Evolutionary conservation across 805 yeast genomes (phyloP).

Genomic region (Saccharomycopsis malanga): DNA sequence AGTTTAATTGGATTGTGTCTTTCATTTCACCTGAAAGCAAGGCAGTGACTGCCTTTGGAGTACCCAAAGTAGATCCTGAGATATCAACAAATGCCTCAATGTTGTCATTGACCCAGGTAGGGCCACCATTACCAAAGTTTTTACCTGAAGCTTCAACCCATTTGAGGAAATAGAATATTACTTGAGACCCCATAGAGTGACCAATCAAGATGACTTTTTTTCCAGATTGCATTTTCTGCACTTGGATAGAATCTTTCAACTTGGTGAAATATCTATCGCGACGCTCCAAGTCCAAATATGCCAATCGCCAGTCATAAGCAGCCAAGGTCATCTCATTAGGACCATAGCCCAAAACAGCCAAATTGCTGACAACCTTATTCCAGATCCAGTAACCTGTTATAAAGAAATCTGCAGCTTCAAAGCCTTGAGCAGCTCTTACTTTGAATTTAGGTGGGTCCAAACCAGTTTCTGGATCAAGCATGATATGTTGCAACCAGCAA

Average conservation of each 20-base stretch:
- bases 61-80: conserved; percentile 85
- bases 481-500: conserved; percentile 91
- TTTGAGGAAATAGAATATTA: conserved; percentile 79
- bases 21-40: conserved; percentile 96
- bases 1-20: conserved; percentile 91
- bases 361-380: conserved; percentile 90
- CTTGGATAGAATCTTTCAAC: conserved; percentile 67
- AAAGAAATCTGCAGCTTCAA: conserved; percentile 94
- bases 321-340: conserved; percentile 88
- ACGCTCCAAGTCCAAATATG: conserved; percentile 79
- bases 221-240: conserved; percentile 39
- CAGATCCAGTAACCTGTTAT: conserved; percentile 98
- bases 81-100: conserved; percentile 79
- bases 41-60: conserved; percentile 91
- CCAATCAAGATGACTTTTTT: conserved; percentile 72
- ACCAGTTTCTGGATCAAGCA: conserved; percentile 87
- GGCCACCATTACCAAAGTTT: conserved; percentile 86
- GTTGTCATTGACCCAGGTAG: conserved; percentile 78
- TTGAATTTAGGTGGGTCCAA: conserved; percentile 81
- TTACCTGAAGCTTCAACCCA: conserved; percentile 93
- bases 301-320: conserved; percentile 92
- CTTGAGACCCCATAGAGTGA: conserved; percentile 96
- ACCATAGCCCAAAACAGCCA: conserved; percentile 91
- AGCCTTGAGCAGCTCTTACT: conserved; percentile 88
- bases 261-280: conserved; percentile 82